phyloP scores from a whole-genome alignment of 768 basidiomycete species.

The Mycena indigotica region DNA sequence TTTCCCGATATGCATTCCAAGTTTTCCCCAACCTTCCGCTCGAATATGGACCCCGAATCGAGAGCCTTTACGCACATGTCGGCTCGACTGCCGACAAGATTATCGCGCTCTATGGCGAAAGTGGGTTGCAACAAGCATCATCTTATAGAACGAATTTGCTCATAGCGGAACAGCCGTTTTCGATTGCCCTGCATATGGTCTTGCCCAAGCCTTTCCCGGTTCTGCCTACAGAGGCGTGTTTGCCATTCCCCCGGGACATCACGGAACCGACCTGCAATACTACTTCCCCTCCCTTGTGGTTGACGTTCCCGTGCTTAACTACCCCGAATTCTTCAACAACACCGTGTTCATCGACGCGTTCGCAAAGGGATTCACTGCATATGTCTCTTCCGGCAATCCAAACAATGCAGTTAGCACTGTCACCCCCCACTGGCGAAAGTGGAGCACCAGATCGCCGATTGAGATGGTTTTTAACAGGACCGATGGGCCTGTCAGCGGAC shows the following conservation, averaged over 20 bases:
- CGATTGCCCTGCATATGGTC: slow-evolving; percentile 32
- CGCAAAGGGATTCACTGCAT: slow-evolving; percentile 26
- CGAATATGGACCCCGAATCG: slow-evolving; percentile 3
- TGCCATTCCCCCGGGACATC: slow-evolving; percentile 25
- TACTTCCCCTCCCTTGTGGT: slow-evolving; percentile 8
- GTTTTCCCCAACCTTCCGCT: slow-evolving; percentile 21
- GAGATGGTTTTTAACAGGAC: slow-evolving; percentile 57
- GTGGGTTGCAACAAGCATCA: no score
- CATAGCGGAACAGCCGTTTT: slow-evolving; percentile 27
- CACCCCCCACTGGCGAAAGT: slow-evolving; percentile 39
- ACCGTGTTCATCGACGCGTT: slow-evolving; percentile 31
- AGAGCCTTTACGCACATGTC: slow-evolving; percentile 13
- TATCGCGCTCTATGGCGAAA: slow-evolving; percentile 18
- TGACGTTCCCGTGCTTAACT: slow-evolving; percentile 24
- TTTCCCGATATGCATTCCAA: slow-evolving; percentile 14
- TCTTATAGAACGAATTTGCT: no score
- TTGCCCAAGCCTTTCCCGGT: slow-evolving; percentile 22
- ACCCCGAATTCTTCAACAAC: slow-evolving; percentile 8
- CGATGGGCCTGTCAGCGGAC: slow-evolving; percentile 16
- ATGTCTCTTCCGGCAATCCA: slow-evolving; percentile 6
- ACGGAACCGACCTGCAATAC: slow-evolving; percentile 11
- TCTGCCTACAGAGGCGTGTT: slow-evolving; percentile 21
- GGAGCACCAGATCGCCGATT: slow-evolving; percentile 21
- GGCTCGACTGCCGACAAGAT: slow-evolving; percentile 4
- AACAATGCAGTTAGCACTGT: slow-evolving; percentile 29